A percentile compares a stretch with the other conserved stretches of the same genome.
Conservation (phyloP, 176 grass and related monocot genomes). For the Triticum monococcum region DNA sequence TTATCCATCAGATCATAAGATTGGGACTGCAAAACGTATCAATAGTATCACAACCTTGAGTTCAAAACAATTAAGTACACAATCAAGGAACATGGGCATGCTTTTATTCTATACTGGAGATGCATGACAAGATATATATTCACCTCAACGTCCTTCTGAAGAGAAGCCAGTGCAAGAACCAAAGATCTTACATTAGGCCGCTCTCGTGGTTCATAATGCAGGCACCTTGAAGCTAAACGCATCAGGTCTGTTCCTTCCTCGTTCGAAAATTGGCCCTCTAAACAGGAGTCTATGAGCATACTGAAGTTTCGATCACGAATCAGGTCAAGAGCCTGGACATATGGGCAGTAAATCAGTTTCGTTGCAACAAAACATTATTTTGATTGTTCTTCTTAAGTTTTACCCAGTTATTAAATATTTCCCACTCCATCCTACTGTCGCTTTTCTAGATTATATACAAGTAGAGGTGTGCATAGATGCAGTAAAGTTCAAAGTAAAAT, state of each 20-base stretch:
- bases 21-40: slow-evolving; percentile 52
- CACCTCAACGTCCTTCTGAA: slow-evolving; percentile 83
- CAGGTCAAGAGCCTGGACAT: slow-evolving; percentile 81
- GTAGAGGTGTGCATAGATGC: background rate
- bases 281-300: slow-evolving; percentile 85
- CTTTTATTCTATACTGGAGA: slow-evolving; percentile 1
- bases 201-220: slow-evolving; percentile 86
- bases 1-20: slow-evolving; percentile 79
- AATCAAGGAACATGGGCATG: slow-evolving; percentile 16
- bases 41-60: slow-evolving; percentile 1
- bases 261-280: slow-evolving; percentile 88
- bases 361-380: background rate
- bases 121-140: slow-evolving; percentile 30
- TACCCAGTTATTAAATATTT: slow-evolving; percentile 2
- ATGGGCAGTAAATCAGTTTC: background rate
- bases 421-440: background rate
- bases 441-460: slow-evolving; percentile 12
- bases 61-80: background rate
- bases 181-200: slow-evolving; percentile 77
- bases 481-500: background rate
- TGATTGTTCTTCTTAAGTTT: background rate
- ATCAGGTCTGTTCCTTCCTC: slow-evolving; percentile 88
- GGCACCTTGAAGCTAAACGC: slow-evolving; percentile 84
- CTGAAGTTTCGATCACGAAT: slow-evolving; percentile 92
- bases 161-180: slow-evolving; percentile 63